Evolutionary conservation across 2,329 filamentous ascomycete genomes (phyloP).

Genomic region (Keithomyces neogunnii): DNA sequence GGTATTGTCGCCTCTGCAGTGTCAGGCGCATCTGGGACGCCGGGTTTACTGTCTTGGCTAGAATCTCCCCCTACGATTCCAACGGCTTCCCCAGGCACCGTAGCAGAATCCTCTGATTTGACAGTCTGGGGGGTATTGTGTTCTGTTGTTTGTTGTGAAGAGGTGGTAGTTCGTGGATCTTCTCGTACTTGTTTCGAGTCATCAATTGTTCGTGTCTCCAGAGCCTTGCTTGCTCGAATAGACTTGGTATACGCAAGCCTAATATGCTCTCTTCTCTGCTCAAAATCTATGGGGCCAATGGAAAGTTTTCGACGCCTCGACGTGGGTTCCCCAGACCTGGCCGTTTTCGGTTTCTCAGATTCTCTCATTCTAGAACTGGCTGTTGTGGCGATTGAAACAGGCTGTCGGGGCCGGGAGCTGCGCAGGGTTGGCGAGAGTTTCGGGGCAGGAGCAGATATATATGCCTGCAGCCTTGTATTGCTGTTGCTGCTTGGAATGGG

Average conservation of each 20-base stretch:
- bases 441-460: conserved; percentile 60
- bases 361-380: conserved; percentile 59
- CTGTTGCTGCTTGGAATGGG: conserved; percentile 39
- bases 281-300: conserved; percentile 75
- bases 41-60: neutral
- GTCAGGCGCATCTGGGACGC: neutral
- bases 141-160: neutral
- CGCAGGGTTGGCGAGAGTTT: conserved; percentile 72
- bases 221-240: conserved; percentile 63
- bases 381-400: conserved; percentile 68
- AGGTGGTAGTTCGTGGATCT: conserved; percentile 33
- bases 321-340: conserved; percentile 29
- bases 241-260: conserved; percentile 79
- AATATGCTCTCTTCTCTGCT: conserved; percentile 71
- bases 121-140: neutral
- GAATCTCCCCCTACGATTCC: neutral
- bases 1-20: conserved; percentile 5
- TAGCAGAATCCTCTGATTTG: neutral
- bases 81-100: neutral
- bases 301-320: conserved; percentile 44
- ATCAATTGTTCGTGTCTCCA: conserved; percentile 43
- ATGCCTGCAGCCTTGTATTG: conserved; percentile 59
- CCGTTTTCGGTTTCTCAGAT: conserved; percentile 37
- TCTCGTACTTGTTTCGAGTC: conserved; percentile 10
- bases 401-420: conserved; percentile 73